Conservation (phyloP, 495 filamentous ascomycete species). For the Pseudevernia furfuracea region DNA sequence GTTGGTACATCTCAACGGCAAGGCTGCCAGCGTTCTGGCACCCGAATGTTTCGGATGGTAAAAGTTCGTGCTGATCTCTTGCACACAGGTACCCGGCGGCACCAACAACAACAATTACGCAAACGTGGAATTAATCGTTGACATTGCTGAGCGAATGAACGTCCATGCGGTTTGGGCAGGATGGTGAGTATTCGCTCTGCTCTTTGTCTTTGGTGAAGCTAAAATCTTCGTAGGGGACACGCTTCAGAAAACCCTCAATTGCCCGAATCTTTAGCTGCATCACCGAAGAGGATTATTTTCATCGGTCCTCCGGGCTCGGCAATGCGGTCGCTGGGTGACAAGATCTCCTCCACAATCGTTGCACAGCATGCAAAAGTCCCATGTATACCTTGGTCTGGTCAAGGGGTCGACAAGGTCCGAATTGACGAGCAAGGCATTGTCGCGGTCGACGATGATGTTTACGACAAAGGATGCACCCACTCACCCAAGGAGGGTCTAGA, state of each 20-base stretch:
- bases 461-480: conserved; percentile 83
- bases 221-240: conserved; percentile 62
- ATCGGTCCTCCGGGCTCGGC: conserved; percentile 96
- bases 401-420: conserved; percentile 73
- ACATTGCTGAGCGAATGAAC: conserved; percentile 97
- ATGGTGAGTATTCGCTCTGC: conserved; percentile 54
- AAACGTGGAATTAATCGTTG: conserved; percentile 98
- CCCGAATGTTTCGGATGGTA: neutral
- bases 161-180: conserved; percentile 99
- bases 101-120: conserved; percentile 99
- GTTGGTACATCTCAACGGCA: conserved; percentile 36
- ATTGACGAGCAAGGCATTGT: conserved; percentile 81
- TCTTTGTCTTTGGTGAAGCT: conserved; percentile 1
- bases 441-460: conserved; percentile 78
- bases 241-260: conserved; percentile 98
- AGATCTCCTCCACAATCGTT: conserved; percentile 99
- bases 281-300: conserved; percentile 96
- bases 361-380: conserved; percentile 95
- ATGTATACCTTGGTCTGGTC: conserved; percentile 97
- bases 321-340: conserved; percentile 98
- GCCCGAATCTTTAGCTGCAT: conserved; percentile 89
- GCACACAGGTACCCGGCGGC: conserved; percentile 69
- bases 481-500: conserved; percentile 81
- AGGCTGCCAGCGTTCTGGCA: neutral
- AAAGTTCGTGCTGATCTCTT: neutral